Base-by-base conservation (phyloP, 148 eudicot species). In the Spergularia marina region DNA sequence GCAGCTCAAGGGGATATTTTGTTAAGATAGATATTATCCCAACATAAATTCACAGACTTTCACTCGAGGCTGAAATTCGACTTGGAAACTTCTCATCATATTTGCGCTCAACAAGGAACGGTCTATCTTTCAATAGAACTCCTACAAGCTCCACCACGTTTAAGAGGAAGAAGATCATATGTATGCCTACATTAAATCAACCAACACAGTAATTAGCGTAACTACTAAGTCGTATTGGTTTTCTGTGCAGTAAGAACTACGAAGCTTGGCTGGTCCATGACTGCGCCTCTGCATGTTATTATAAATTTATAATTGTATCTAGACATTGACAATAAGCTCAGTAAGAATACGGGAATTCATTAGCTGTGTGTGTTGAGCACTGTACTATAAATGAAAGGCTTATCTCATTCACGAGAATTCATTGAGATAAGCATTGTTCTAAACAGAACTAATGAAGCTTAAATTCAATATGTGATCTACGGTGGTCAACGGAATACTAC, bases 151-250 rank as follows among this genome's bases (percentile, higher is more conserved):
- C 78, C 18, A 77, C 79, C 40, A 71, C 18, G 56, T 83, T 83
- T 15, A 83, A 74, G 20, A 83, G 76, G 79, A 83, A 77, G 56
- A 83, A 80, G 25, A 83, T 63, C 76, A 83, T 80, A 23, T 83
- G 77, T 41, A 66, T 72, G 20, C 85, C 85, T 76, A 77, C 72
- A 30, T 15, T 1, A 52, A 41, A 14, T 30, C 18, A 44, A 17
- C 18, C 18, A 44, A 16, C 13, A 21, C 41, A 49, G 5, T 36
- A 15, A 14, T 70, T 23, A 16, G 30, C 30, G 40, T 44, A 21
- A 25, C n/a, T 41, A 1, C 7, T 25, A 0, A 56, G 14, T 56
- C 1, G 34, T 30, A 30, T 30, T 2, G 34, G 2, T 36, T 10
- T 60, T 60, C 21, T 36, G 44, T 2, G 41, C 17, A 30, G 5